Conservation (phyloP, 352 stramenopile genomes). For the Thraustotheca clavata region DNA sequence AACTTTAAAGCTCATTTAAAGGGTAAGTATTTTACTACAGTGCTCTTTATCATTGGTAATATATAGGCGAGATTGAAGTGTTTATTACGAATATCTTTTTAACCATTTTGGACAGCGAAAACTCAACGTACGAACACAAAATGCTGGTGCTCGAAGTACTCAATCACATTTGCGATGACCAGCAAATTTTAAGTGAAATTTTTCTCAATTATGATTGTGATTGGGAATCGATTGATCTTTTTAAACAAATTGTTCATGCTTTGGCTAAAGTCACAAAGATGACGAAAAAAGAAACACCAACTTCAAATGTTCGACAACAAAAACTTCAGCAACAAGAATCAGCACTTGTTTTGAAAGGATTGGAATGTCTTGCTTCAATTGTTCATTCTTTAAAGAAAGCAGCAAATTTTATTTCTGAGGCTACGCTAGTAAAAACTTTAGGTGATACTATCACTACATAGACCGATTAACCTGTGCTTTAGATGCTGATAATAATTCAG, state of each 20-base stretch:
- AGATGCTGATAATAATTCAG: conserved; percentile 22
- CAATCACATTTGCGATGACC: conserved; percentile 92
- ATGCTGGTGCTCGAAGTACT: conserved; percentile 96
- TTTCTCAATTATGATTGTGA: conserved; percentile 99
- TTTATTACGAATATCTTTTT: conserved; percentile 99
- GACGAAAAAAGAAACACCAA: conserved; percentile 44
- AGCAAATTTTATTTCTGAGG: conserved; percentile 48
- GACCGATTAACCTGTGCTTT: too few relatives aligned
- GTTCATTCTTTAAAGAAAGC: conserved; percentile 89
- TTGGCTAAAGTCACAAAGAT: conserved; percentile 94
- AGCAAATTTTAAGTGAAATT: conserved; percentile 92
- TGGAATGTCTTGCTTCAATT: conserved; percentile 92
- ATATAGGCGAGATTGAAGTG: conserved; percentile 91
- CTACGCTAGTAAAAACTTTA: conserved; percentile 11
- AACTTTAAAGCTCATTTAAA: conserved; percentile 94
- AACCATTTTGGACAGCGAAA: conserved; percentile 93
- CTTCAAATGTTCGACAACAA: conserved; percentile 33
- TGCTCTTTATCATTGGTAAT: neutral
- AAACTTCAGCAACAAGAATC: conserved; percentile 69
- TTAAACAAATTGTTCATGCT: conserved; percentile 96
- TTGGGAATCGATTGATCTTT: conserved; percentile 95
- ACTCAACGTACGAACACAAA: conserved; percentile 97
- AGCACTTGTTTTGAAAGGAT: conserved; percentile 62
- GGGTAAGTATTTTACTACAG: conserved; percentile 14
- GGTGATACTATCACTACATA: conserved; percentile 11